phyloP scores from a whole-genome alignment of 2,329 filamentous ascomycete species.

The Pseudopyrenochaeta lycopersici region DNA sequence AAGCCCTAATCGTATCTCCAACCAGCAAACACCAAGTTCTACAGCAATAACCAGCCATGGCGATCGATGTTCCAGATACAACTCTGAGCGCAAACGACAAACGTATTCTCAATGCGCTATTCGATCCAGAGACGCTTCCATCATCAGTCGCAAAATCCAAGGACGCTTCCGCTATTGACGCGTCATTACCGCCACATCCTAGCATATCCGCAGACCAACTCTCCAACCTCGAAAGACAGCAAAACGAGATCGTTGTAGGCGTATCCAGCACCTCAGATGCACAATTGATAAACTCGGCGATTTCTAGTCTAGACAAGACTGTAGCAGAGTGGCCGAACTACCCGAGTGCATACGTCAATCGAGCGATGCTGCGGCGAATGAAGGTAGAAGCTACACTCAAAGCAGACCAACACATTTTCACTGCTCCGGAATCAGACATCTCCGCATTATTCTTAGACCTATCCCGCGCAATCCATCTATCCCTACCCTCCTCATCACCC shows the following conservation, averaged over 20 bases:
- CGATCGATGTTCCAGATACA: constrained; percentile 57
- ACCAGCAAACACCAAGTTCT: not conserved
- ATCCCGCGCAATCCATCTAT: constrained; percentile 63
- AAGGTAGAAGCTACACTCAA: constrained; percentile 56
- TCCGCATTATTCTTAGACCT: constrained; percentile 47
- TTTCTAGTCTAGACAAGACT: constrained; percentile 60
- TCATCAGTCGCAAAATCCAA: constrained; percentile 61
- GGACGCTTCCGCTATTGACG: constrained; percentile 54
- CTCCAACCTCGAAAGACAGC: constrained; percentile 50
- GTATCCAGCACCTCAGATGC: constrained; percentile 23
- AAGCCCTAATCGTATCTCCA: not conserved
- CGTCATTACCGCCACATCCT: constrained; percentile 52
- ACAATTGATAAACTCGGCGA: constrained; percentile 23
- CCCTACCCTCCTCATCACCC: constrained; percentile 52
- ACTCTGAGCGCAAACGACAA: constrained; percentile 47
- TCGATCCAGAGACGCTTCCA: constrained; percentile 52
- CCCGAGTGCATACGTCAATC: constrained; percentile 77
- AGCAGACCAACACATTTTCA: constrained; percentile 22
- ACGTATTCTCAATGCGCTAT: constrained; percentile 49
- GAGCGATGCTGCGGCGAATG: constrained; percentile 72
- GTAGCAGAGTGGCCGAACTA: constrained; percentile 70
- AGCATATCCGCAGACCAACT: constrained; percentile 49
- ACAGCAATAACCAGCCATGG: constrained; percentile 28
- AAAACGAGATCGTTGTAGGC: constrained; percentile 56
- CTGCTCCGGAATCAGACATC: constrained; percentile 13